Percentiles rank a stretch among this genome's conserved stretches.
phyloP scores from a whole-genome alignment of 192 early-diverging fungal genomes.

The Haplosporangium gracile region DNA sequence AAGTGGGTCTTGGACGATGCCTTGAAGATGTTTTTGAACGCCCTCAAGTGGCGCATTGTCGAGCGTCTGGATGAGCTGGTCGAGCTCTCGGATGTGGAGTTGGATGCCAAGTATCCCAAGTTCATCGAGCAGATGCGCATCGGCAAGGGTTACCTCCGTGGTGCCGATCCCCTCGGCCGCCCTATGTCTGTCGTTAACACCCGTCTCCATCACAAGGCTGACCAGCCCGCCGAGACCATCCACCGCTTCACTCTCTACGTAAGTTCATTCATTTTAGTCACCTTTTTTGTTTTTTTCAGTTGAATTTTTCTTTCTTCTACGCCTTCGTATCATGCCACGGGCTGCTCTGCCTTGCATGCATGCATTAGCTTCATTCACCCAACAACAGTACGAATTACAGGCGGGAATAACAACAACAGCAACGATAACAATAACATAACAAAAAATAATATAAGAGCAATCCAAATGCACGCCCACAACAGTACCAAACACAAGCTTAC shows the following conservation, averaged over 20 bases:
- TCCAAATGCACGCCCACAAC: neutral
- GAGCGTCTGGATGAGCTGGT: constrained; percentile 66
- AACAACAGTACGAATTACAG: neutral
- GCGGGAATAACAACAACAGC: neutral
- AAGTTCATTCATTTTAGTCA: constrained; percentile 36
- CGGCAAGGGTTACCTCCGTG: constrained; percentile 65
- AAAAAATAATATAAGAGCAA: neutral
- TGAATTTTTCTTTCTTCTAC: neutral
- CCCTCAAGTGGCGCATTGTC: constrained; percentile 82
- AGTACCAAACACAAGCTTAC: neutral
- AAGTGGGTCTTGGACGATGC: constrained; percentile 91
- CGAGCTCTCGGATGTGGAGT: constrained; percentile 60
- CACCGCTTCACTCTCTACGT: constrained; percentile 77
- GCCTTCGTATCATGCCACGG: neutral
- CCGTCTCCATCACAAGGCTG: constrained; percentile 64
- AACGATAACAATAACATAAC: neutral
- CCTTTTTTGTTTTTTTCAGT: neutral
- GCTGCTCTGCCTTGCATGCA: neutral
- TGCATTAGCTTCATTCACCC: neutral
- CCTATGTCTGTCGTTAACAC: constrained; percentile 67
- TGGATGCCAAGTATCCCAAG: constrained; percentile 58
- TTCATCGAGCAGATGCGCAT: constrained; percentile 57
- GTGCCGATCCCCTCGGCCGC: constrained; percentile 62
- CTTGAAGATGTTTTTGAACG: constrained; percentile 76
- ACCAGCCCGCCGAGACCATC: constrained; percentile 73